Base-by-base conservation (phyloP, 495 filamentous ascomycete genomes). In the Glutinoglossum americanum region DNA sequence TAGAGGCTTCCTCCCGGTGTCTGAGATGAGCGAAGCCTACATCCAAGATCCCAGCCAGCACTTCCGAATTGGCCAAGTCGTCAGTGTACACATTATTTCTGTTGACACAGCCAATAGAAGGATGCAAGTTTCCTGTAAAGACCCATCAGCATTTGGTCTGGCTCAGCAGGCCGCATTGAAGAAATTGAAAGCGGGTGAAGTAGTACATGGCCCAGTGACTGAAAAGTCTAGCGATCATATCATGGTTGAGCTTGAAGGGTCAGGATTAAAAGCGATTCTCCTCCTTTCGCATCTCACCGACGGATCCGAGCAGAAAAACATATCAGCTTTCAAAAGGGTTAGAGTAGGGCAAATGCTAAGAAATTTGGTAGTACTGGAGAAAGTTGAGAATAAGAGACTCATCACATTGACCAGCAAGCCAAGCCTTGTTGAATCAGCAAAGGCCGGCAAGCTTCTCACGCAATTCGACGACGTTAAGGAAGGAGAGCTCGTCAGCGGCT, bases 11-110 rank as follows among this genome's bases (percentile, higher is more conserved):
- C 76, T 98, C 57, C 90, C 92, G 0, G 80, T 93, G 1, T 84
- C 85, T 2, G 90, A 98, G 65, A 97, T 98, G 93, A 95, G 89
- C 66, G 93, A 96, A 65, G 85, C 89, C 15, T 96, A 81, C 67
- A 95, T 98, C 62, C 77, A 84, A 63, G 84, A 95, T 64, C 87
- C 89, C 7, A 78, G 75, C 47, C 79, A 92, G 63, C 89, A 98
- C 66, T 98, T 98, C 70, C 79, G 82, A 33, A 70, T 78, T 8
- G 92, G 93, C 1, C 92, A 98, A 65, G 88, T 92, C 19, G 82
- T 98, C 60, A 94, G 78, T 68, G 84, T 95, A 33, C 82, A 85
- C 62, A 80, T 92, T 23, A 62, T 92, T 45, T 84, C 81, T 60
- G 81, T 96, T 37, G 83, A 95, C 68, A 68, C 77, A 0, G 74